Base-by-base conservation (phyloP, 1,284 basidiomycete species). In the Tremellales sp. region DNA sequence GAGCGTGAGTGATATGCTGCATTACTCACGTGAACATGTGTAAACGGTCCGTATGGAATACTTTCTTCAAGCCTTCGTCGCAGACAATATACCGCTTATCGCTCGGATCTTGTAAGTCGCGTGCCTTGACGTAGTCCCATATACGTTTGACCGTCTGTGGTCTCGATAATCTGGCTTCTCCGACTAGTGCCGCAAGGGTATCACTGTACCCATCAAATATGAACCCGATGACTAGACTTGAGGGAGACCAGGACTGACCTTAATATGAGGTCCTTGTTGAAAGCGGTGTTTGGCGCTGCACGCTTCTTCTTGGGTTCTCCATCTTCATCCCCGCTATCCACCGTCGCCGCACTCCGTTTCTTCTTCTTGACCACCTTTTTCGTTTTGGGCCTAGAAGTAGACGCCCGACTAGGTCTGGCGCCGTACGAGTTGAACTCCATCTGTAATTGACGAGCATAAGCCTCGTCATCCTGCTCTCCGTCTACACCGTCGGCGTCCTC, bases 71-170 rank as follows among this genome's bases (percentile, higher is more conserved):
- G 46, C 62, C 62, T 10, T 70, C 73, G 46, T 80, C 78, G 57
- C 78, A 80, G 19, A 75, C 49, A 48, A 80, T 78, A 58, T 68
- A 75, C 11, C 78, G 68, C 64, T 70, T 74, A 62, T 80, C 78
- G 24, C 45, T 53, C 35, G 73, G 72, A 58, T 79, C 76, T 59
- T 80, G 78, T n/a, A 79, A 61, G 40, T 73, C 68, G 31, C 75
- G 66, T 19, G 57, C 71, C 56, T 80, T 80, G 61, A 80, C 74
- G 56, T 79, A 77, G 10, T 62, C 76, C 78, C 78, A 80, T n/a
- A 80, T 73, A 50, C 75, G 67, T 62, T 80, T 79, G 48, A 79
- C 78, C 7, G 75, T 72, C 50, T 76, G 76, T 2, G 77, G 77
- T 31, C 78, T 67, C 4, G 78, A 77, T 22, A 68, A 46, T 19